Evolutionary conservation across 352 stramenopile genomes (phyloP).

Genomic region (Globisporangium rhizosaccharum): DNA sequence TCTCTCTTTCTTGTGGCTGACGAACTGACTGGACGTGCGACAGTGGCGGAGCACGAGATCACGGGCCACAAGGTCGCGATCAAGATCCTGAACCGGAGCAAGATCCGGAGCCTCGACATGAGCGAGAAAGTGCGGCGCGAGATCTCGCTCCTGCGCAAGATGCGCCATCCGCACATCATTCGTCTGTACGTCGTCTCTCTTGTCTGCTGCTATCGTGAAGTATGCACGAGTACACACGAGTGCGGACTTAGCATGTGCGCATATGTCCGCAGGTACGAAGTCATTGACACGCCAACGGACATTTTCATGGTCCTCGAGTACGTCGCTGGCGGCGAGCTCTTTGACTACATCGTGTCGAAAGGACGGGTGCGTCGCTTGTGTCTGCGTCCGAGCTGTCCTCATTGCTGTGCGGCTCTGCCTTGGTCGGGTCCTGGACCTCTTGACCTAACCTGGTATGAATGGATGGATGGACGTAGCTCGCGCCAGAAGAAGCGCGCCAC

Average conservation of each 20-base stretch:
- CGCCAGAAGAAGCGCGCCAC: conserved; percentile 95
- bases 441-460: no score
- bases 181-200: conserved; percentile 80
- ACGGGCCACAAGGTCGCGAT: conserved; percentile 99
- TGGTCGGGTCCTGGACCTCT: no score
- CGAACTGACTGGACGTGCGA: not conserved
- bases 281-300: conserved; percentile 98
- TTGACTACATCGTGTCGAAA: conserved; percentile 99
- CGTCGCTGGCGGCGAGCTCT: conserved; percentile 91
- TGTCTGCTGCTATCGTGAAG: not conserved
- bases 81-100: conserved; percentile 99
- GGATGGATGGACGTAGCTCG: conserved; percentile 50
- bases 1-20: not conserved
- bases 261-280: conserved; percentile 81
- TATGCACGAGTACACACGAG: not conserved
- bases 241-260: not conserved
- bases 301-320: conserved; percentile 96
- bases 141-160: conserved; percentile 98
- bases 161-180: conserved; percentile 99
- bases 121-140: conserved; percentile 99
- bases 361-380: conserved; percentile 49
- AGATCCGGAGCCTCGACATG: conserved; percentile 99
- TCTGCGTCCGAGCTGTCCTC: no score
- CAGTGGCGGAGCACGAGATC: conserved; percentile 96
- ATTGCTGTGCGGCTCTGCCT: no score